Evolutionary conservation across 1,139 yeast genomes (phyloP), one percentile per base, ranked within the genome.

Genomic region (Petasospora fabianii): DNA sequence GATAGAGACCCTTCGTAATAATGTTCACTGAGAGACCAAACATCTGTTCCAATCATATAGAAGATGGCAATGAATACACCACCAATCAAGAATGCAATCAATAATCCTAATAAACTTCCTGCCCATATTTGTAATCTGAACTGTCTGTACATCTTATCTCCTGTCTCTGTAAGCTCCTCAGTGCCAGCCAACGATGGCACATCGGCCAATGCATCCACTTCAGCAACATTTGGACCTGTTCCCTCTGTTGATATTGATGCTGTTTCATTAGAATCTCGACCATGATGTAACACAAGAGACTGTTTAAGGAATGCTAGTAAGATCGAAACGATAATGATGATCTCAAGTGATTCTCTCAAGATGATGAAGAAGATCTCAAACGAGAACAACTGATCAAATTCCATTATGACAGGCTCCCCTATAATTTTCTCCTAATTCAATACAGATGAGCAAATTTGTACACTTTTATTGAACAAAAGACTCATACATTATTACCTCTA

Each of bases 1-100:
- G 88, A 82, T 56, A 90, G 79, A 27, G 83, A 73, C 59, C 96
- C 97, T 68, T 90, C 97, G 86, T 96, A 90, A 44, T 88, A 73
- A 59, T 90, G 96, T 61, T 90, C 97, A 36, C 95, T 79, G 32
- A 68, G 60, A 14, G 87, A 65, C 97, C 97, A 90, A 48, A 88
- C 66, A 69, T 90, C 94, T 26, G 78, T 75, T 39, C 86, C 87
- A 32, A 87, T 70, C 28, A 81, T 64, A 57, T 90, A 88, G 62
- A 85, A 90, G 13, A 84, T 79, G 51, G 87, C 88, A 56, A 90
- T 86, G 63, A 90, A 87, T 12, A 83, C 83, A 59, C 84, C 80
- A 49, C 97, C 97, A 46, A 90, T 69, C 41, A 80, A 60, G 45
- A 88, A 64, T 71, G 97, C 88, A 27, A 85, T 60, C 10, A 84